phyloP scores from a whole-genome alignment of 176 grass and related monocot genomes.

The Musa itinerans region DNA sequence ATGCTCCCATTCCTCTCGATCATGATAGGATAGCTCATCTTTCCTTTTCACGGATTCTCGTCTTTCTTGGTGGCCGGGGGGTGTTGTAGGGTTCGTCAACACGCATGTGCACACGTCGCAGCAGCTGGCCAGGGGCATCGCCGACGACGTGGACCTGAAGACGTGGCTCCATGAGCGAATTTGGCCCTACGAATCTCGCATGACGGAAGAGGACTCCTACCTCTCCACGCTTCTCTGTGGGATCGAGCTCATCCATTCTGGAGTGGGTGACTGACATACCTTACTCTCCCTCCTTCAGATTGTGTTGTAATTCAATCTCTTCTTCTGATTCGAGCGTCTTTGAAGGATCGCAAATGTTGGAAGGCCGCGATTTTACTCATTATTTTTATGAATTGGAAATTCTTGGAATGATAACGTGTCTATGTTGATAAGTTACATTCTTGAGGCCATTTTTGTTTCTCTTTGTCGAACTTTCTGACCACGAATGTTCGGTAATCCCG shows the following conservation, averaged over 20 bases:
- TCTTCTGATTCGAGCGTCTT: neutral
- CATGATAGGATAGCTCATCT: neutral
- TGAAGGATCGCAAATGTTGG: neutral
- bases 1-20: neutral
- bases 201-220: slow-evolving; percentile 88
- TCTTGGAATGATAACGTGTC: no score
- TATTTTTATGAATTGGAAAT: neutral
- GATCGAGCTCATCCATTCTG: slow-evolving; percentile 81
- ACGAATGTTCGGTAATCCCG: neutral
- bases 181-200: slow-evolving; percentile 90
- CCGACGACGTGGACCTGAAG: slow-evolving; percentile 77
- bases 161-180: slow-evolving; percentile 81
- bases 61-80: neutral
- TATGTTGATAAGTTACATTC: neutral
- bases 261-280: slow-evolving; percentile 32
- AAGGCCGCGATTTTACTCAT: neutral
- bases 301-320: neutral
- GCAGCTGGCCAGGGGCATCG: slow-evolving; percentile 80
- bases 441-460: neutral
- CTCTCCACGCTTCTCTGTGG: slow-evolving; percentile 81
- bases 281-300: neutral
- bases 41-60: neutral
- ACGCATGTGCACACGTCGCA: slow-evolving; percentile 96
- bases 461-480: neutral
- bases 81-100: slow-evolving; percentile 64